Percentiles rank a stretch among this genome's conserved stretches.
Conservation (phyloP, 108 stramenopile genomes). For the Hondaea fermentalgiana region DNA sequence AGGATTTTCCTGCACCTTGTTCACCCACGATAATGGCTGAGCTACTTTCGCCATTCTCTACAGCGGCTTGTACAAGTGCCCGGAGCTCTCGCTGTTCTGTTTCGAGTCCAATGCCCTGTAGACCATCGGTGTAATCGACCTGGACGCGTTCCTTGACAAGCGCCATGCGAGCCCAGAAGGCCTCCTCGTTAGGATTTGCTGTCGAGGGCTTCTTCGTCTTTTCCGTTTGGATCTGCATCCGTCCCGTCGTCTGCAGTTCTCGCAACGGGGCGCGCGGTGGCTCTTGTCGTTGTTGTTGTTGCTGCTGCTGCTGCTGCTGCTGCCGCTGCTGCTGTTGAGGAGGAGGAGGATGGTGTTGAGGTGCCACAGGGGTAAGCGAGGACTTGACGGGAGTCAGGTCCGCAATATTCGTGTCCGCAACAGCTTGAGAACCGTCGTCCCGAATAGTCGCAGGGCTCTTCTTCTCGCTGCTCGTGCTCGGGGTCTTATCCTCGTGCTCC, state of each 20-base stretch:
- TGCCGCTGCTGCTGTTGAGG: too few species aligned
- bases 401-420: too few species aligned
- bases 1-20: neutral
- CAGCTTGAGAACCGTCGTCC: too few species aligned
- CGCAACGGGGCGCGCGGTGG: neutral
- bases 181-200: neutral
- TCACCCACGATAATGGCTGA: neutral
- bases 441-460: too few species aligned
- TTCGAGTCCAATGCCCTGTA: neutral
- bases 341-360: too few species aligned
- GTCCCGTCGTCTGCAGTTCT: neutral
- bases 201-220: neutral
- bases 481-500: too few species aligned
- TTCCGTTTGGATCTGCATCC: neutral
- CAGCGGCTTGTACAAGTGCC: neutral
- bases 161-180: neutral
- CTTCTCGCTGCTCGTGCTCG: too few species aligned
- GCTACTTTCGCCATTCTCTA: neutral
- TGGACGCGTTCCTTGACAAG: neutral
- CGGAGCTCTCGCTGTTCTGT: neutral
- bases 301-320: too few species aligned
- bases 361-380: too few species aligned
- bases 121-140: neutral
- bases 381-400: too few species aligned
- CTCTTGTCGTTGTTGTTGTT: neutral